These are phyloP conservation scores for Nicotiana tabacum DNA, from an alignment of 257 asterid genomes.

Conservation along the genomic window DNA sequence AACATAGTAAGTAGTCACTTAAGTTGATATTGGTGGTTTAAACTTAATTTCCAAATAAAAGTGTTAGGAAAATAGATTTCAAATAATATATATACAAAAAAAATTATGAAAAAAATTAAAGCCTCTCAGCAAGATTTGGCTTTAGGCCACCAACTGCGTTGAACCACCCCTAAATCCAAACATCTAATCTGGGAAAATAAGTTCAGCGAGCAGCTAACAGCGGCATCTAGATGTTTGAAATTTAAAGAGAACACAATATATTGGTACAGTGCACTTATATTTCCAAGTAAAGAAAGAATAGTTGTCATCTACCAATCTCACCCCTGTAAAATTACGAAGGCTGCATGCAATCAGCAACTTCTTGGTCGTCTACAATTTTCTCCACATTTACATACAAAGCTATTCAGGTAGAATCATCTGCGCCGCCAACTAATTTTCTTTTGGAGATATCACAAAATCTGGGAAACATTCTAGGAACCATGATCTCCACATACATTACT, in stretches of 20 bases:
- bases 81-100: no score
- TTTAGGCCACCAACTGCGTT: no score
- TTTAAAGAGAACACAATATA: not conserved
- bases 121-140: no score
- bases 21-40: no score
- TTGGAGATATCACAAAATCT: not conserved
- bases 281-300: conserved; percentile 1
- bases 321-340: not conserved
- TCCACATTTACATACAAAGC: conserved; percentile 11
- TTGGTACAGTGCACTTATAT: not conserved
- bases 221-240: not conserved
- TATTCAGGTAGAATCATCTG: conserved; percentile 1
- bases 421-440: not conserved
- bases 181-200: not conserved
- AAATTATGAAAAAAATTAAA: no score
- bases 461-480: not conserved
- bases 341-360: not conserved
- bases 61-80: no score
- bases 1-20: no score
- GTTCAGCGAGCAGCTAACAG: not conserved
- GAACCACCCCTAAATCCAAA: not conserved
- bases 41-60: no score
- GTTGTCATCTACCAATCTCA: not conserved
- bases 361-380: not conserved
- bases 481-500: conserved; percentile 12